These are phyloP conservation scores for Tuber indicum DNA, from an alignment of 495 filamentous ascomycete species.

Conservation along the genomic window DNA sequence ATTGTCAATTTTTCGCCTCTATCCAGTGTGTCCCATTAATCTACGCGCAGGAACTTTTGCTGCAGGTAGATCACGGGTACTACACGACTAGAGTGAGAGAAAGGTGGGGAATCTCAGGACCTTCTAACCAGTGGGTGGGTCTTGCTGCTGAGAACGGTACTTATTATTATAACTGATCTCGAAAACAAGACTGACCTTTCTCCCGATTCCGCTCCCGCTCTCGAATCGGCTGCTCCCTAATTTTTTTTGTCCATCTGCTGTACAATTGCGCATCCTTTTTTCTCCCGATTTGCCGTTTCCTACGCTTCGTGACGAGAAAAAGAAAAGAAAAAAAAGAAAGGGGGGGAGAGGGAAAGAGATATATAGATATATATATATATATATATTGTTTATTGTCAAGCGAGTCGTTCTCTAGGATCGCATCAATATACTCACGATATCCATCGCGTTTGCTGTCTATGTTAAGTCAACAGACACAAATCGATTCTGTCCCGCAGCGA, in stretches of 20 bases:
- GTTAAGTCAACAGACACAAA: constrained; percentile 34
- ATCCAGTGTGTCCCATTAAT: constrained; percentile 40
- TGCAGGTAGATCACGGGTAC: constrained; percentile 41
- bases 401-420: constrained; percentile 10
- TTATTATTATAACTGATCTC: constrained; percentile 34
- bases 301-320: background rate
- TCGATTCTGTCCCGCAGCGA: constrained; percentile 42
- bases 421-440: constrained; percentile 14
- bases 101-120: constrained; percentile 35
- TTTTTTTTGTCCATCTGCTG: constrained; percentile 22
- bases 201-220: constrained; percentile 30
- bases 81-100: constrained; percentile 23
- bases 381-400: constrained; percentile 15
- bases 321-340: constrained; percentile 5
- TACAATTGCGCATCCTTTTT: constrained; percentile 29
- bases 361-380: no score
- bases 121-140: constrained; percentile 23
- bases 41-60: constrained; percentile 41
- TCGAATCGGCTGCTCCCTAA: constrained; percentile 24
- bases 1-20: constrained; percentile 19
- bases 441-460: constrained; percentile 27
- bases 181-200: constrained; percentile 26
- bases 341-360: background rate
- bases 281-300: constrained; percentile 18
- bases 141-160: constrained; percentile 24